A percentile compares a stretch with the other conserved stretches of the same genome.
Conservation (phyloP, 2,329 filamentous ascomycete genomes). For the Colletotrichum agaves region DNA sequence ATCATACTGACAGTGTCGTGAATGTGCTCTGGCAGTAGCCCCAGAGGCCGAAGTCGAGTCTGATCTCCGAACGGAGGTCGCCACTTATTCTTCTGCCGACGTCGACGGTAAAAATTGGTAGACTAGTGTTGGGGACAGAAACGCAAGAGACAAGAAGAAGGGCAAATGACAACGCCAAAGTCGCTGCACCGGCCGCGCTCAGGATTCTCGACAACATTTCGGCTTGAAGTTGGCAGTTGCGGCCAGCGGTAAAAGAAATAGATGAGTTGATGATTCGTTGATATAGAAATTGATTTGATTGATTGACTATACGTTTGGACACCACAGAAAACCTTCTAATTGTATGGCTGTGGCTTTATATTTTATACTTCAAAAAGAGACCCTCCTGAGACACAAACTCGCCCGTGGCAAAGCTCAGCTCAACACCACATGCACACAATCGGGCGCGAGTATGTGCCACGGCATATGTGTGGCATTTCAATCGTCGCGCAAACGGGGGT, state of each 20-base stretch:
- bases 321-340: no score
- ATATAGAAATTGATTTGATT: no score
- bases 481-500: neutral
- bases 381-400: no score
- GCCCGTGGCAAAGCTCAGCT: no score
- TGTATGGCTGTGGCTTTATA: no score
- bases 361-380: no score
- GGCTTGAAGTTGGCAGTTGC: neutral
- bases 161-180: neutral
- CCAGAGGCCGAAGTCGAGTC: neutral
- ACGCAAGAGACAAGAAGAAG: neutral
- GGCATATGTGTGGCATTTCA: neutral
- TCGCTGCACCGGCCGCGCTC: neutral
- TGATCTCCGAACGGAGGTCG: neutral
- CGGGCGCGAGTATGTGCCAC: neutral
- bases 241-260: no score
- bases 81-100: neutral
- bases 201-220: neutral
- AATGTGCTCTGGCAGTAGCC: neutral
- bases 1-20: neutral
- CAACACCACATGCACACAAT: neutral
- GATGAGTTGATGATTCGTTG: no score
- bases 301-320: no score
- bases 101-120: neutral
- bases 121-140: neutral